Evolutionary conservation across 805 yeast genomes (phyloP).

Genomic region (Ogataea glucozyma): DNA sequence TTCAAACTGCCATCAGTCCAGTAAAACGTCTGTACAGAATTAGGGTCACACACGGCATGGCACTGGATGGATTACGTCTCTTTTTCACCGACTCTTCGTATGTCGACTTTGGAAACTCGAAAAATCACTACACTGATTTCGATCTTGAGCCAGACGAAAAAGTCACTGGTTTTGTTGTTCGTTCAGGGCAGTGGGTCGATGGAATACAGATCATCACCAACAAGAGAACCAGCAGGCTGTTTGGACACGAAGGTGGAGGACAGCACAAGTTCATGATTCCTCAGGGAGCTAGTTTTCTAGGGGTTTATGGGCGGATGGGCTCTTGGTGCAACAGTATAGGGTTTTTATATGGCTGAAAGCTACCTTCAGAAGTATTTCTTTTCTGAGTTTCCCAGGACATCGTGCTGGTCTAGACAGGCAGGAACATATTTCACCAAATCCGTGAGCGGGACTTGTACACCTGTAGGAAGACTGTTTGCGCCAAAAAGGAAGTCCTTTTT

Average conservation of each 20-base stretch:
- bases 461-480: conserved; percentile 26
- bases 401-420: conserved; percentile 11
- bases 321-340: conserved; percentile 78
- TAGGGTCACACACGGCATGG: conserved; percentile 70
- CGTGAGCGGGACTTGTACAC: conserved; percentile 29
- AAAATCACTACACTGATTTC: conserved; percentile 54
- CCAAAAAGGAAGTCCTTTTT: conserved; percentile 20
- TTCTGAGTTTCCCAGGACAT: too few relatives aligned
- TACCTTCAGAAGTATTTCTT: too few relatives aligned
- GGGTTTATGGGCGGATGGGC: conserved; percentile 69
- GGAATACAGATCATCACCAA: conserved; percentile 73
- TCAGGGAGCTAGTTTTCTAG: conserved; percentile 57
- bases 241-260: conserved; percentile 72
- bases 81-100: conserved; percentile 32
- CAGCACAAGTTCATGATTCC: conserved; percentile 64
- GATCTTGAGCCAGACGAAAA: conserved; percentile 56
- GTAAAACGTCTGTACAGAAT: conserved; percentile 43
- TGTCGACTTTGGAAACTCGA: conserved; percentile 53
- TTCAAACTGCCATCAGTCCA: conserved; percentile 20
- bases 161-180: conserved; percentile 58
- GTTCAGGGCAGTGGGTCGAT: conserved; percentile 90
- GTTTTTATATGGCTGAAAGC: conserved; percentile 50
- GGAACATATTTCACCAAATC: conserved; percentile 22
- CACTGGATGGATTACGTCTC: conserved; percentile 80
- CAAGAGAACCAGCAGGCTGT: conserved; percentile 55